phyloP scores from a whole-genome alignment of 371 early-diverging fungal species.

The Edhazardia aedis region DNA sequence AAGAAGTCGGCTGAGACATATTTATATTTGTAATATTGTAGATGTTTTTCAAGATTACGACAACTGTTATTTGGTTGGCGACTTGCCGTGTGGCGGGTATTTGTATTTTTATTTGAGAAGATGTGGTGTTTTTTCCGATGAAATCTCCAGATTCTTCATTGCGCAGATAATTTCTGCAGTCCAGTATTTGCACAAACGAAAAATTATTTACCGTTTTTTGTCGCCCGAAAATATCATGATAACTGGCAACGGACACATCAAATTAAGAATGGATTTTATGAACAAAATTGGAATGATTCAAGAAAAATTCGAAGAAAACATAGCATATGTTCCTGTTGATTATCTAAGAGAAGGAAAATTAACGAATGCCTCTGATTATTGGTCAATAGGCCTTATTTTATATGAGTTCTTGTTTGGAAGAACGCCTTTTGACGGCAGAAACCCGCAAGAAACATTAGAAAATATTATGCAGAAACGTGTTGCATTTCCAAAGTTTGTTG shows the following conservation, averaged over 20 bases:
- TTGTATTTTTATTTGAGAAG: slow-evolving; percentile 7
- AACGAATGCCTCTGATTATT: slow-evolving; percentile 20
- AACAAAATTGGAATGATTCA: slow-evolving; percentile 19
- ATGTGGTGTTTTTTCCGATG: slow-evolving; percentile 49
- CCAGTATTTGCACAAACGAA: slow-evolving; percentile 65
- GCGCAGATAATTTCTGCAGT: slow-evolving; percentile 73
- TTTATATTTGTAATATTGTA: slow-evolving; percentile 27
- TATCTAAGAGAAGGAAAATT: slow-evolving; percentile 27
- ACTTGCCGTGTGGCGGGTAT: slow-evolving; percentile 17
- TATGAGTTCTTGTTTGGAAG: slow-evolving; percentile 22
- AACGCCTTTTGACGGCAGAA: slow-evolving; percentile 23
- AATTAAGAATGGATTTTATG: slow-evolving; percentile 42
- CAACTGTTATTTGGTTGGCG: slow-evolving; percentile 24
- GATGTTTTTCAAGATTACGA: slow-evolving; percentile 35
- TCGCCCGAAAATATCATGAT: slow-evolving; percentile 55
- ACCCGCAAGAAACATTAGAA: slow-evolving; percentile 1
- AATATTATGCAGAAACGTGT: slow-evolving; percentile 10
- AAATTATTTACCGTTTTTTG: slow-evolving; percentile 75
- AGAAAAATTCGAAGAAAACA: slow-evolving; percentile 31
- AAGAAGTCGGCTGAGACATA: slow-evolving; percentile 19
- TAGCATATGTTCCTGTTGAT: slow-evolving; percentile 47
- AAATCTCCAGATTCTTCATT: slow-evolving; percentile 67
- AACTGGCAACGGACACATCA: slow-evolving; percentile 28
- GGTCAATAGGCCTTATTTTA: slow-evolving; percentile 35
- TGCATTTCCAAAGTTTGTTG: slow-evolving; percentile 14